These are phyloP conservation scores for Talaromyces marneffei DNA, from an alignment of 2,329 filamentous ascomycete genomes.

Conservation along the genomic window DNA sequence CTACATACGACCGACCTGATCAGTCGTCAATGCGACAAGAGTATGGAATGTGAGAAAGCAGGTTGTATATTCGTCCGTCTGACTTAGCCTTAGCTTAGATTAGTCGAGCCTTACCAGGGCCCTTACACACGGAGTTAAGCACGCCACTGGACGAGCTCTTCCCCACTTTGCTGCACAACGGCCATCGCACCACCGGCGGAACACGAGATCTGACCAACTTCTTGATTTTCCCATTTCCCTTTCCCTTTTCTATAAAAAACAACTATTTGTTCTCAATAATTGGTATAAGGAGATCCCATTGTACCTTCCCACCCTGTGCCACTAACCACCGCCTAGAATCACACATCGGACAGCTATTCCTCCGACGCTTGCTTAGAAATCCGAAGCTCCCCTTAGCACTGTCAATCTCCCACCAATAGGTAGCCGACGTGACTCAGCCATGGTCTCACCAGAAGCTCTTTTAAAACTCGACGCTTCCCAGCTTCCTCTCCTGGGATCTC, in stretches of 20 bases:
- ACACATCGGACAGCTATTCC: background rate
- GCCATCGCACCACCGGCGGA: background rate
- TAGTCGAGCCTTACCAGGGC: background rate
- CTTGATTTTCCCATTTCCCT: background rate
- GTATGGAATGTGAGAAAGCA: background rate
- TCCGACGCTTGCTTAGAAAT: conserved; percentile 1
- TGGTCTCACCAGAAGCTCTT: background rate
- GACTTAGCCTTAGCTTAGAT: background rate
- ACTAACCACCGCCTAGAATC: background rate
- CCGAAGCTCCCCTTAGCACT: background rate
- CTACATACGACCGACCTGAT: too few relatives aligned
- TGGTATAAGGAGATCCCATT: background rate
- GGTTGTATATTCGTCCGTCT: background rate
- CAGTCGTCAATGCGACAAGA: background rate
- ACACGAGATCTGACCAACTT: background rate
- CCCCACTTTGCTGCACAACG: background rate
- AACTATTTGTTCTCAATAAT: background rate
- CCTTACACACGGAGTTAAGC: background rate
- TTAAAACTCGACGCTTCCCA: background rate
- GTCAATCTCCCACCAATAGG: background rate
- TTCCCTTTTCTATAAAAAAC: background rate
- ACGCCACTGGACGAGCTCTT: background rate
- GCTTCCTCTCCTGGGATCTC: background rate
- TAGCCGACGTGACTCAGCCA: background rate
- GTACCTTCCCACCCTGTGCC: background rate